Evolutionary conservation across 2,329 filamentous ascomycete genomes (phyloP), one percentile per base, ranked within the genome.

Genomic region (Pseudogymnoascus sp.): DNA sequence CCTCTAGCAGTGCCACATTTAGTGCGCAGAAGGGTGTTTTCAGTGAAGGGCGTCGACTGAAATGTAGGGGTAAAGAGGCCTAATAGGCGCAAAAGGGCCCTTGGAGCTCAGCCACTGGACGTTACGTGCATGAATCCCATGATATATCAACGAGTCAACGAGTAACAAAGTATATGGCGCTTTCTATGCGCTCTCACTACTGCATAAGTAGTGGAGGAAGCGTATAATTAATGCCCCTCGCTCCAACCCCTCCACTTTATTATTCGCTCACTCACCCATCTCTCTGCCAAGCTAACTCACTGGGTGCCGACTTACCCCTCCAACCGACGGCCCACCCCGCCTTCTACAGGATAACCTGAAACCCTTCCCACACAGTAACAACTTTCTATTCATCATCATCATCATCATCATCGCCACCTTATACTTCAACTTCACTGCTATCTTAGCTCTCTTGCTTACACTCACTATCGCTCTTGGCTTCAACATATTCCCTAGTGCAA

Each of bases 141-240:
- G 45, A 52, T 52, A 52, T 52, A 16, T 31, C 28, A 31, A 31
- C 28, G 28, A 31, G 28, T 52, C 45, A 52, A 52, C 45, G 45
- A 52, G 45, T 52, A 52, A 52, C 45, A 52, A 52, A 52, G 31
- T 52, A 52, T 52, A 52, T 52, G 45, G 23, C 45, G 45, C 45
- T 52, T 31, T 52, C 23, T 52, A 31, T 31, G 8, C 28, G 28
- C 28, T 31, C 28, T 31, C 8, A 31, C 45, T 52, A 28, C 45
- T 31, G 45, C 45, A 52, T 52, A 52, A 52, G 45, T 16, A 31
- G 45, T 52, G 23, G 14, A 31, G 6, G 45, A 9, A 52, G 45
- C 45, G 45, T 52, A 52, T 52, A 52, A 52, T 52, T 52, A 31
- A 16, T 52, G 45, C 25, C 45, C 43, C 45, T 52, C 45, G 45